Evolutionary conservation across 2,329 filamentous ascomycete genomes (phyloP).

Genomic region (Aspergillus fumigatus): DNA sequence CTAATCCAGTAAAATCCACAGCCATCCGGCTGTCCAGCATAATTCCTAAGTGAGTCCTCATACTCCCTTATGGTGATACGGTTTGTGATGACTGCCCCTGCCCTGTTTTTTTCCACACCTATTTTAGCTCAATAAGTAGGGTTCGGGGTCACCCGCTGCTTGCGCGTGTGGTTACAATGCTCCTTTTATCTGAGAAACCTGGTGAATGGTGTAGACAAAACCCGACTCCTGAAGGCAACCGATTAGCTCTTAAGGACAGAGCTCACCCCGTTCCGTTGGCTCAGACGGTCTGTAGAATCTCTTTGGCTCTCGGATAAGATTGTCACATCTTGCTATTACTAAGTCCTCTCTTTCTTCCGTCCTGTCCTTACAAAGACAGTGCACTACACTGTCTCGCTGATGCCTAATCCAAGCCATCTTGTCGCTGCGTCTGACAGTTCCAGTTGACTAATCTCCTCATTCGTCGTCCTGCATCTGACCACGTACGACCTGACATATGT

Average conservation of each 20-base stretch:
- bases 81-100: background rate
- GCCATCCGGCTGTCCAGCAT: background rate
- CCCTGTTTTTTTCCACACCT: background rate
- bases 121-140: background rate
- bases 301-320: background rate
- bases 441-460: background rate
- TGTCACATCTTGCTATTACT: background rate
- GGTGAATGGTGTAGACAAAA: constrained; percentile 1
- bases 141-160: constrained; percentile 13
- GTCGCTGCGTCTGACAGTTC: too few species aligned
- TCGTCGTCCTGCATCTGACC: background rate
- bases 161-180: constrained; percentile 14
- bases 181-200: background rate
- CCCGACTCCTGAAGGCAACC: background rate
- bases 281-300: background rate
- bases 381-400: too few species aligned
- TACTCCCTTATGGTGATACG: background rate
- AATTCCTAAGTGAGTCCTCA: background rate
- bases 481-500: background rate
- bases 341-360: background rate
- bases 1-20: background rate
- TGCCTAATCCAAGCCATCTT: too few species aligned
- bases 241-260: background rate
- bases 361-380: background rate
- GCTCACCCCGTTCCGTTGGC: background rate